These are phyloP conservation scores for Debaryomycetaceae sp. DNA, from an alignment of 1,139 yeast genomes.

Conservation along the genomic window DNA sequence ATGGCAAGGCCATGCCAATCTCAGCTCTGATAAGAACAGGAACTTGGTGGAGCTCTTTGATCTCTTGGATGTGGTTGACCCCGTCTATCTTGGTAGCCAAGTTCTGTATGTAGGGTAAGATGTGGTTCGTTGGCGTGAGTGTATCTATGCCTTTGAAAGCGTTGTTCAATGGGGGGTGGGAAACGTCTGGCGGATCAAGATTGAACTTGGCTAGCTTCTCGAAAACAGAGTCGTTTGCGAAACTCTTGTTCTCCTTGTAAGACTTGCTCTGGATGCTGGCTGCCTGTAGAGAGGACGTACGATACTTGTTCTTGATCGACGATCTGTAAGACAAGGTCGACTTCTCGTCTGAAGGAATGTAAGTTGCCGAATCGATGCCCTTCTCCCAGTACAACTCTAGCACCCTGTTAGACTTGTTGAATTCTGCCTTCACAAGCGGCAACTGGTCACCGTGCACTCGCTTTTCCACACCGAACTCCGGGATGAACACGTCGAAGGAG, in stretches of 20 bases:
- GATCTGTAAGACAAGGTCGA: conserved; percentile 71
- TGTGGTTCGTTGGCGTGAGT: conserved; percentile 16
- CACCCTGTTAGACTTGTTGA: conserved; percentile 62
- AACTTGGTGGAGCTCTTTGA: conserved; percentile 69
- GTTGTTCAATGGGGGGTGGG: conserved; percentile 5
- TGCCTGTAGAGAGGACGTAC: conserved; percentile 68
- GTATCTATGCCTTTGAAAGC: conserved; percentile 17
- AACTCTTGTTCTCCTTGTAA: conserved; percentile 25
- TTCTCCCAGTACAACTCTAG: conserved; percentile 90
- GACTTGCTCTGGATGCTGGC: conserved; percentile 53
- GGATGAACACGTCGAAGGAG: conserved; percentile 89
- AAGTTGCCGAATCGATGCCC: conserved; percentile 88
- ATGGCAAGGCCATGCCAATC: conserved; percentile 92
- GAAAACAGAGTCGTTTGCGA: conserved; percentile 39
- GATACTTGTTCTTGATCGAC: conserved; percentile 74
- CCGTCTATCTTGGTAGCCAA: conserved; percentile 61
- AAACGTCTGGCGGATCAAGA: conserved; percentile 50
- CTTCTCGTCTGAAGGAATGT: conserved; percentile 83
- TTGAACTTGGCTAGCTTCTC: conserved; percentile 49
- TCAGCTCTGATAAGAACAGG: conserved; percentile 90
- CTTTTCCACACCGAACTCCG: conserved; percentile 95
- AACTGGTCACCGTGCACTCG: conserved; percentile 97
- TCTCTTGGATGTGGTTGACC: conserved; percentile 68
- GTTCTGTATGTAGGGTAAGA: conserved; percentile 49
- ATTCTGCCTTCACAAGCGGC: conserved; percentile 90